Evolutionary conservation across 2,329 filamentous ascomycete genomes (phyloP), one percentile per base, ranked within the genome.

Genomic region (Achaetomium macrosporum): DNA sequence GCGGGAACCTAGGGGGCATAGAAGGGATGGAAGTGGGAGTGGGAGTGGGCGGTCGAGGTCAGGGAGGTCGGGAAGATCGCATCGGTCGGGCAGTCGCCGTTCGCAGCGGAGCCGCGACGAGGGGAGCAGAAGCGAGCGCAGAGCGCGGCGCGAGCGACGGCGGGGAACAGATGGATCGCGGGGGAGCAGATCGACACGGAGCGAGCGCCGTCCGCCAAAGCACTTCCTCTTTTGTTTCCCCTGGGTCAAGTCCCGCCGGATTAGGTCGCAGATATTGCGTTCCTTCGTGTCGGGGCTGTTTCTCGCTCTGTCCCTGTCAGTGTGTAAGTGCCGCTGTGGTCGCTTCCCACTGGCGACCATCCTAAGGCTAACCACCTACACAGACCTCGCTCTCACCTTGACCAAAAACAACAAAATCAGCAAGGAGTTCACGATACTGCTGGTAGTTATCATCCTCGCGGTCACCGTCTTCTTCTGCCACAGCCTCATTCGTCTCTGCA

Each of bases 391-490:
- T 5, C 78, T 95, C 42, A 80, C 83, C 17, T 74, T 90, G 42
- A 84, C 85, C 3, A 76, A 81, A 56, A 79, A 79, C 39, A 75
- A 82, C 55, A 73, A 79, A 25, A 25, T 25, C 47, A 80, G 79
- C 40, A 81, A 81, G 66, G 86, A 90, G 68, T 85, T 95, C 64
- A 87, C 90, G 62, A 81, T 95, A 54, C 75, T 95, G 49, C 77
- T 95, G 55, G 84, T 95, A 52, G 76, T 96, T 49, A 76, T 91
- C 58, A 84, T 95, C 53, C 71, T 95, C 47, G 73, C 85, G 48
- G 78, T 85, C 33, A 84, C 85, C 2, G 81, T 92, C 59, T 83
- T 95, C 70, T 93, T 95, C 75, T 86, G 83, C 63, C 88, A 95
- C 69, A 82, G 84, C 40, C 71, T 93, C 15, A 79, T 93, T 53